A percentile compares a stretch with the other conserved stretches of the same genome.
Evolutionary conservation across 2,329 filamentous ascomycete genomes (phyloP).

Genomic region (Elsinoe arachidis): DNA sequence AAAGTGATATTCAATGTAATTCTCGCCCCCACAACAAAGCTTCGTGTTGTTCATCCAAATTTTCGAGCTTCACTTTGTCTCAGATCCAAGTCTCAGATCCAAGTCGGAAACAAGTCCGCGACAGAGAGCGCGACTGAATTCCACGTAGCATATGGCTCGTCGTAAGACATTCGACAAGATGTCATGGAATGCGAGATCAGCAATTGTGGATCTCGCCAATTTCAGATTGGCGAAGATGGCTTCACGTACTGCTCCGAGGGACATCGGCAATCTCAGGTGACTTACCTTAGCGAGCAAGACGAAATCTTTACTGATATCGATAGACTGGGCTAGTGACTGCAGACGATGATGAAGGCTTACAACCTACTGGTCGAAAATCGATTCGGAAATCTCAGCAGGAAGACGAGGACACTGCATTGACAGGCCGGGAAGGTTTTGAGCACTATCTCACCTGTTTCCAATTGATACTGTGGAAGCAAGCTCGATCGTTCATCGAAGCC

Average conservation of each 20-base stretch:
- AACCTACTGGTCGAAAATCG: constrained; percentile 23
- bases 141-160: not conserved
- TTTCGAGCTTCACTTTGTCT: too few relatives aligned
- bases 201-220: constrained; percentile 62
- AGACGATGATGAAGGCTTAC: constrained; percentile 26
- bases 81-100: too few relatives aligned
- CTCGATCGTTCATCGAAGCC: constrained; percentile 60
- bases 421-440: constrained; percentile 60
- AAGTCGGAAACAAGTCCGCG: too few relatives aligned
- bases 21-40: too few relatives aligned
- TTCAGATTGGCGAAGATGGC: constrained; percentile 63
- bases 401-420: constrained; percentile 32
- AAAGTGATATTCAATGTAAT: too few relatives aligned
- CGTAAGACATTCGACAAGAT: not conserved
- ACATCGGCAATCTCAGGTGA: constrained; percentile 63
- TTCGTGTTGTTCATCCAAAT: too few relatives aligned
- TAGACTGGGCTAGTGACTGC: constrained; percentile 26
- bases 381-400: constrained; percentile 24
- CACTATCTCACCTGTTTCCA: constrained; percentile 81
- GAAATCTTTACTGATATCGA: constrained; percentile 3
- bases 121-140: not conserved
- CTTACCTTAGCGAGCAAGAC: constrained; percentile 13
- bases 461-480: constrained; percentile 73
- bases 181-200: constrained; percentile 15
- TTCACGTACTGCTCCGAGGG: constrained; percentile 71